These are phyloP conservation scores for Spirogloea muscicola DNA, from an alignment of 139 green algal species.

Conservation along the genomic window DNA sequence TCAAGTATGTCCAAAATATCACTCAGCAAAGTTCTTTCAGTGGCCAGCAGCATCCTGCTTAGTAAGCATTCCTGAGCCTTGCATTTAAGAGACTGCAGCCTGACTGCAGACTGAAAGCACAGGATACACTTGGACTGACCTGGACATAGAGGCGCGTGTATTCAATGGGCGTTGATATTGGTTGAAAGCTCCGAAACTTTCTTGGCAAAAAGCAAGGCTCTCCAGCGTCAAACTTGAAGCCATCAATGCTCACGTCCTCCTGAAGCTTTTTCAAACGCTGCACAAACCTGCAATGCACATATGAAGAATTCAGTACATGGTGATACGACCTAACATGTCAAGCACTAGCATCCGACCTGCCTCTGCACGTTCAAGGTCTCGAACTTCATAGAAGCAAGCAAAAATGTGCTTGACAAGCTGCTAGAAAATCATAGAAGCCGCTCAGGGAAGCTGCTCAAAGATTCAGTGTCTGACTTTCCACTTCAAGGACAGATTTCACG, in stretches of 20 bases:
- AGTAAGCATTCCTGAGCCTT: no score
- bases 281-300: slow-evolving; percentile 50
- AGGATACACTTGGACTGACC: slow-evolving; percentile 31
- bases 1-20: no score
- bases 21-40: no score
- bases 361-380: neutral
- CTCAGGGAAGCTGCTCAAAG: neutral
- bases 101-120: no score
- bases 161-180: slow-evolving; percentile 53
- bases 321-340: neutral
- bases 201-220: slow-evolving; percentile 67
- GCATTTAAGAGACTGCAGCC: no score
- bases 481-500: neutral
- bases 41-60: no score
- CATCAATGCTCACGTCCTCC: slow-evolving; percentile 54
- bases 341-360: neutral
- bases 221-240: slow-evolving; percentile 71
- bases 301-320: neutral
- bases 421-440: neutral
- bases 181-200: slow-evolving; percentile 46
- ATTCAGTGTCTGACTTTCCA: neutral
- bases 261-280: slow-evolving; percentile 52
- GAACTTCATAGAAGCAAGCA: no score
- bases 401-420: neutral
- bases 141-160: slow-evolving; percentile 63